phyloP scores from a whole-genome alignment of 306 rosid species.

The Cucurbita argyrosperma region DNA sequence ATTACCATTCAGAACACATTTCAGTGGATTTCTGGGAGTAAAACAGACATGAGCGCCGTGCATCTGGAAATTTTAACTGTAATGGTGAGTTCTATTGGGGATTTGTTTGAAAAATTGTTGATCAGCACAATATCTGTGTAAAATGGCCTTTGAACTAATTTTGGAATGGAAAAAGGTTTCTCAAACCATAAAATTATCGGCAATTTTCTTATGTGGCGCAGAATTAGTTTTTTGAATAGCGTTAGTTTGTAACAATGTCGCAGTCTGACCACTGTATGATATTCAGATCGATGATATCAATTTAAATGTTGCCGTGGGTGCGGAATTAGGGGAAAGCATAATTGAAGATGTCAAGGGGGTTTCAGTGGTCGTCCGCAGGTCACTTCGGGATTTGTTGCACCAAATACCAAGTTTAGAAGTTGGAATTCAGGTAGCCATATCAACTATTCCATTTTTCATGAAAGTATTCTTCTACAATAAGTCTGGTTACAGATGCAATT shows the following conservation, averaged over 20 bases:
- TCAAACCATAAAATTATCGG: not conserved
- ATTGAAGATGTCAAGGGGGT: constrained; percentile 84
- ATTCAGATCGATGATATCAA: constrained; percentile 81
- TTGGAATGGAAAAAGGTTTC: not conserved
- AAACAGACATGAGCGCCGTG: constrained; percentile 65
- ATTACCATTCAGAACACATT: constrained; percentile 71
- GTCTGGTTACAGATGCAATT: not conserved
- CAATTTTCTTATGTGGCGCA: not conserved
- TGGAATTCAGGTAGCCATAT: constrained; percentile 39
- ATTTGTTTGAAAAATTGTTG: not conserved
- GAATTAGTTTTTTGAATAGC: not conserved
- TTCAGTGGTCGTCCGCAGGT: constrained; percentile 65
- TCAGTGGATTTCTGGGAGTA: constrained; percentile 78
- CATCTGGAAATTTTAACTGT: constrained; percentile 68
- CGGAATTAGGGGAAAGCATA: constrained; percentile 73
- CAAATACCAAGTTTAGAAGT: constrained; percentile 63
- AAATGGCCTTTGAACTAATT: constrained; percentile 1
- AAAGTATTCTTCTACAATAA: not conserved
- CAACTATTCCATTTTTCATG: not conserved
- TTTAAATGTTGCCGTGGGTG: constrained; percentile 77
- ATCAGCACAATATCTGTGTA: not conserved
- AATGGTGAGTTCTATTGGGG: constrained; percentile 37
- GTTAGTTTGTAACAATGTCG: not conserved
- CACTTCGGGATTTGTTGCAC: constrained; percentile 67
- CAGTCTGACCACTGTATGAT: constrained; percentile 7